Evolutionary conservation across 2,329 filamentous ascomycete genomes (phyloP), one percentile per base, ranked within the genome.

Genomic region (Penicillium palitans): DNA sequence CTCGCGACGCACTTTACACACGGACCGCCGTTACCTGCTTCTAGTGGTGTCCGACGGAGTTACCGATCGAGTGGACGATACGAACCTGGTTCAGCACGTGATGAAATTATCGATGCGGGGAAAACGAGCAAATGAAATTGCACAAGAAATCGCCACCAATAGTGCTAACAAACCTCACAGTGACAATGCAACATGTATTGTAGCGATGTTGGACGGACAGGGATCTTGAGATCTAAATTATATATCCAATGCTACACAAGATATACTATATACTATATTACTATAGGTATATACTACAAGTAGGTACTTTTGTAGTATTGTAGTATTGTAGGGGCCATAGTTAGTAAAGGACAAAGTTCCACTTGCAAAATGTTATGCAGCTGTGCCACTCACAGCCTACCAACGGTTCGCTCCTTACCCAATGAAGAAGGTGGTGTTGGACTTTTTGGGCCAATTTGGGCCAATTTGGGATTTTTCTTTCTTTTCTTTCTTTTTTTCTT

Each of bases 111-210:
- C 69, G 48, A 65, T 64, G 63, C 65, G 62, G 33, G 72, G 72
- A 21, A 64, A 57, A 47, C 55, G 66, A 45, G 72, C 72, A 19
- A 60, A 61, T 29, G 67, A 70, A 41, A 71, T 75, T 42, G 71
- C 71, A 8, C 61, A 66, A 40, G 66, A 68, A 13, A 62, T 74
- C 31, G 66, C 63, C 17, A 61, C 45, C 45, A 59, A 37, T 15
- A 65, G 57, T 52, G 63, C 64, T 17, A 62, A 52, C 45, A 57
- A 54, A 21, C 52, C 55, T 10, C 56, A 59, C 6, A 69, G 71
- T 53, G 72, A 74, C 52, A 75, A 75, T 65, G 60, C 66, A 15
- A 70, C 72, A 0, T 75, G 70, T 61, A 68, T 74, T 55, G 62
- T 74, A 31, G 66, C 57, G 17, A 64, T 75, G 52, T 39, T 74